These are phyloP conservation scores for Orbilia blumenaviensis DNA, from an alignment of 2,329 filamentous ascomycete species.

Conservation along the genomic window DNA sequence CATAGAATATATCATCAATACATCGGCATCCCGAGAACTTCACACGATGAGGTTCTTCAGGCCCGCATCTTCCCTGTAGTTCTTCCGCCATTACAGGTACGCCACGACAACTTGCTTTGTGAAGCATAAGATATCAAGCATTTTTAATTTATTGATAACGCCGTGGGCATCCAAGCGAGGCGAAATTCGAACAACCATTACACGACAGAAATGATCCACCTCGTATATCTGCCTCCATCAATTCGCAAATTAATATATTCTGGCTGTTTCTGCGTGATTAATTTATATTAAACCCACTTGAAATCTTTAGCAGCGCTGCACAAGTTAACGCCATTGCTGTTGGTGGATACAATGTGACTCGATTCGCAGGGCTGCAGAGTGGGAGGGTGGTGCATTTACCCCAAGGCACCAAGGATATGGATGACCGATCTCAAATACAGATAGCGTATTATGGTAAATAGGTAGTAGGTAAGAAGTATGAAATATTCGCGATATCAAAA, in stretches of 20 bases:
- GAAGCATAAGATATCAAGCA: background rate
- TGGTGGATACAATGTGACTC: conserved; percentile 9
- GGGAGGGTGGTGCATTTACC: conserved; percentile 4
- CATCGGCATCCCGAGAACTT: background rate
- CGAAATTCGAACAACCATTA: background rate
- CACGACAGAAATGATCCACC: background rate
- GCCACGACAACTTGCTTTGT: conserved; percentile 10
- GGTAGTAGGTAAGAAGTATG: conserved; percentile 4
- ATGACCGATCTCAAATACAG: background rate
- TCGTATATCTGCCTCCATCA: background rate
- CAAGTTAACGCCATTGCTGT: conserved; percentile 5
- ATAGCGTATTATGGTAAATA: conserved; percentile 7
- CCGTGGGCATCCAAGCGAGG: background rate
- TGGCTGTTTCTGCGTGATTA: conserved; percentile 26
- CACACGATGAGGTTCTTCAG: background rate
- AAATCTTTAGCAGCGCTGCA: background rate
- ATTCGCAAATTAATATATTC: conserved; percentile 12
- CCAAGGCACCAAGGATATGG: background rate
- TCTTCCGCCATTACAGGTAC: conserved; percentile 11
- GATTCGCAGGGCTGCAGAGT: conserved; percentile 29
- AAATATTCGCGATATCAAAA: conserved; percentile 6
- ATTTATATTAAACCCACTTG: conserved; percentile 11
- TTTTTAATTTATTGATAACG: background rate
- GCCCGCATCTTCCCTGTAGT: background rate
- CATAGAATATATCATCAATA: conserved; percentile 13